Evolutionary conservation across 108 stramenopile species (phyloP).

Genomic region (Skeletonema grethae): DNA sequence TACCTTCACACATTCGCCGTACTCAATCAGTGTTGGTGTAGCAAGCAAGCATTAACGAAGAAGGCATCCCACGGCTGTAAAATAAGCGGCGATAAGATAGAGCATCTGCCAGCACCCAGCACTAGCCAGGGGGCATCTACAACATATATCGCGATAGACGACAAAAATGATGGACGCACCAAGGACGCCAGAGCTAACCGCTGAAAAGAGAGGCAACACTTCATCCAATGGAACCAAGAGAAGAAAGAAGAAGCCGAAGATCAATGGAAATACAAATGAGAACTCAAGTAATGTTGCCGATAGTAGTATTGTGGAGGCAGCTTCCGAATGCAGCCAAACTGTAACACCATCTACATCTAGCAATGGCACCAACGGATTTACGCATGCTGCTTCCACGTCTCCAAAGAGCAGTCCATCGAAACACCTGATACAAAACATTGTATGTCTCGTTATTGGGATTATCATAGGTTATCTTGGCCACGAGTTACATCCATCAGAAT

Average conservation of each 20-base stretch:
- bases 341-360: neutral
- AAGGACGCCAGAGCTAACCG: neutral
- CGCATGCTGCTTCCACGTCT: neutral
- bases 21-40: too few relatives aligned
- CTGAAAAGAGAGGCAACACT: neutral
- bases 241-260: neutral
- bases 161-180: neutral
- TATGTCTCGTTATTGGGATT: neutral
- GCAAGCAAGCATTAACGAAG: too few relatives aligned
- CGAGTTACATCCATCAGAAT: neutral
- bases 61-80: too few relatives aligned
- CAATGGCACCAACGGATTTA: neutral
- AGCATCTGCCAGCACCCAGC: too few relatives aligned
- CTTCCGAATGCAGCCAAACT: neutral
- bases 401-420: neutral
- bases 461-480: conserved; percentile 1
- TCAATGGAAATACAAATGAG: neutral
- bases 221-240: neutral
- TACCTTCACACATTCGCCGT: too few relatives aligned
- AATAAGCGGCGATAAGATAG: too few relatives aligned
- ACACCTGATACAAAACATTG: neutral
- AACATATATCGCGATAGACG: too few relatives aligned
- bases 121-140: too few relatives aligned
- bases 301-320: too few relatives aligned
- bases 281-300: neutral